Evolutionary conservation across 352 stramenopile genomes (phyloP).

Genomic region (Phytophthora brassicae): DNA sequence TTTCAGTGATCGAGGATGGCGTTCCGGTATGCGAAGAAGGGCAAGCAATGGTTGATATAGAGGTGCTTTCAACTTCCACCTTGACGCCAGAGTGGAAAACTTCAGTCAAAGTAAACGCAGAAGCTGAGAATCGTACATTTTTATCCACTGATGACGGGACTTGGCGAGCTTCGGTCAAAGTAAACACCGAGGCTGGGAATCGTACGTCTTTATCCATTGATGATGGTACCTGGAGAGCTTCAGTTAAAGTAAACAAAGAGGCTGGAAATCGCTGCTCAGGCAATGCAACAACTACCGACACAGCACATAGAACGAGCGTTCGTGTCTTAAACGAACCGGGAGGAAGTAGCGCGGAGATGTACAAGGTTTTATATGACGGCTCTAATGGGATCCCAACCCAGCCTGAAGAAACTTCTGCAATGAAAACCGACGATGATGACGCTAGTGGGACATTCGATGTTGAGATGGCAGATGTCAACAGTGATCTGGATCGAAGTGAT

Average conservation of each 20-base stretch:
- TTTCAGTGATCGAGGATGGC: background rate
- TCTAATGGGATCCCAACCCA: background rate
- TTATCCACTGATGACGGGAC: background rate
- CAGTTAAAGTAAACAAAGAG: slow-evolving; percentile 39
- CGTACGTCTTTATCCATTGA: background rate
- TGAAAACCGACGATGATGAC: background rate
- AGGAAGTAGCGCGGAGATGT: slow-evolving; percentile 31
- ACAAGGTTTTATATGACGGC: slow-evolving; percentile 32
- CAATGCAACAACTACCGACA: background rate
- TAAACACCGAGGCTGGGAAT: slow-evolving; percentile 10
- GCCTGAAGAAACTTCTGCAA: background rate
- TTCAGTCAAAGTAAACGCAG: slow-evolving; percentile 17
- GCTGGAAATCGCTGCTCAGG: slow-evolving; percentile 28
- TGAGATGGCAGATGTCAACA: slow-evolving; percentile 13
- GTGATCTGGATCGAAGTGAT: background rate
- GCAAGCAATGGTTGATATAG: background rate
- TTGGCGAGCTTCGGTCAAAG: slow-evolving; percentile 5
- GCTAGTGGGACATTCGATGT: slow-evolving; percentile 6
- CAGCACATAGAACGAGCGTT: slow-evolving; percentile 18
- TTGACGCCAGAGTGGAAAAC: slow-evolving; percentile 5
- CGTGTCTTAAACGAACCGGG: slow-evolving; percentile 44
- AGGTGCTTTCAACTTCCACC: background rate
- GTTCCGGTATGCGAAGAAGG: background rate
- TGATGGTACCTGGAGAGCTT: slow-evolving; percentile 15
- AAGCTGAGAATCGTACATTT: background rate